phyloP scores from a whole-genome alignment of 169 alveolate genomes.

The Sarcocystis neurona region DNA sequence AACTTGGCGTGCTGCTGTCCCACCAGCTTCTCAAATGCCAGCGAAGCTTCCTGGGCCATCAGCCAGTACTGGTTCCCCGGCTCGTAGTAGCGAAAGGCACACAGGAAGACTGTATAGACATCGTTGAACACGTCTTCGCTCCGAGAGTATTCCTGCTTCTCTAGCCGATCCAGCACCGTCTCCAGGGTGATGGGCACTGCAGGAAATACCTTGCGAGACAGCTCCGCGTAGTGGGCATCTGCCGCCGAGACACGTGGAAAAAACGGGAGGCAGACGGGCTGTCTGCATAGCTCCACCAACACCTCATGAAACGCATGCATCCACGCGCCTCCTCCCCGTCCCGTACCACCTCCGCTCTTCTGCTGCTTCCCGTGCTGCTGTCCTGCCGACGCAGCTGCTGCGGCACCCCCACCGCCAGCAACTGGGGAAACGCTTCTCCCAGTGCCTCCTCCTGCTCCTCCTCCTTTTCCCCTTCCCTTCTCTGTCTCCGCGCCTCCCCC shows the following conservation, averaged over 20 bases:
- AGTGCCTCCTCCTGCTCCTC: neutral
- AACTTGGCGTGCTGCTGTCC: too few relatives aligned
- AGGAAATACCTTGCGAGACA: slow-evolving; percentile 39
- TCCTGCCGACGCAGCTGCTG: too few relatives aligned
- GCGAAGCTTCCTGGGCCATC: slow-evolving; percentile 58
- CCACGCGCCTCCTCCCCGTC: neutral
- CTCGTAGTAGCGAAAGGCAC: slow-evolving; percentile 60
- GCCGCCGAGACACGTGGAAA: slow-evolving; percentile 35
- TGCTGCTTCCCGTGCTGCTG: neutral
- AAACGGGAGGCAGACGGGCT: slow-evolving; percentile 48
- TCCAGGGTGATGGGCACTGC: slow-evolving; percentile 40
- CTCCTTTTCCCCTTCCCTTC: neutral
- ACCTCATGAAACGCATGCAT: slow-evolving; percentile 48
- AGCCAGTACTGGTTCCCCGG: slow-evolving; percentile 63
- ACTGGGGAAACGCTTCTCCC: too few relatives aligned
- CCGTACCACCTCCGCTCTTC: neutral
- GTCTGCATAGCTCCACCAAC: slow-evolving; percentile 42
- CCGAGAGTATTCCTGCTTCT: slow-evolving; percentile 8
- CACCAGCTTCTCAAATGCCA: slow-evolving; percentile 6
- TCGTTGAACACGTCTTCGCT: slow-evolving; percentile 57
- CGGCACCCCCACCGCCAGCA: too few relatives aligned
- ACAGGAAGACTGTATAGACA: slow-evolving; percentile 48
- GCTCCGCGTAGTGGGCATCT: slow-evolving; percentile 30
- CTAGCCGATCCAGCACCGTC: slow-evolving; percentile 42
- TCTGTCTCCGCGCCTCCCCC: neutral